phyloP scores from a whole-genome alignment of 306 rosid genomes.

The Acmispon strigosus region DNA sequence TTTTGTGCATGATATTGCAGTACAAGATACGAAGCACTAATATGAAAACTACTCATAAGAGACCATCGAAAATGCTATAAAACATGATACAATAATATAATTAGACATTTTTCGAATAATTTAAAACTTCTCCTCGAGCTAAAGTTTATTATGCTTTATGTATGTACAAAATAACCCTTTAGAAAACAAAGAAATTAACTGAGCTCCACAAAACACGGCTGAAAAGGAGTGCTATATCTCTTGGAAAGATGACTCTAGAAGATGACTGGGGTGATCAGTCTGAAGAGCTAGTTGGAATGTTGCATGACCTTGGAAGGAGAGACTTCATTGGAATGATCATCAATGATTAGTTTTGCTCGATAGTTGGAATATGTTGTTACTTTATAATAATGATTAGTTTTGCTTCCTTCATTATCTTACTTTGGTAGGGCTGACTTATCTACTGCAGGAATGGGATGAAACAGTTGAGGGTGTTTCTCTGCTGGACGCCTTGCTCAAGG shows the following conservation, averaged over 20 bases:
- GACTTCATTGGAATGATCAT: no score
- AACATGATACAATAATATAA: neutral
- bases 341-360: no score
- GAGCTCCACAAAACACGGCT: no score
- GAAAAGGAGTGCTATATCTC: no score
- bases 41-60: neutral
- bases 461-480: conserved; percentile 65
- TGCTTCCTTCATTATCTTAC: neutral
- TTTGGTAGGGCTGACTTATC: conserved; percentile 24
- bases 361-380: neutral
- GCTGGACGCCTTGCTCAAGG: conserved; percentile 66
- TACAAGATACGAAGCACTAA: neutral
- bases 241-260: no score
- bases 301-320: neutral
- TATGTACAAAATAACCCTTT: no score
- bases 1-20: neutral
- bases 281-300: neutral
- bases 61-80: neutral
- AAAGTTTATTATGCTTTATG: neutral
- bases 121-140: neutral
- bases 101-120: neutral
- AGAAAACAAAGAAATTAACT: no score
- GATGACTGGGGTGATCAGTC: no score
- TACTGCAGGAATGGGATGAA: conserved; percentile 83
- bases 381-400: neutral